Conservation (phyloP, 768 basidiomycete genomes). For the Trametes punicea region DNA sequence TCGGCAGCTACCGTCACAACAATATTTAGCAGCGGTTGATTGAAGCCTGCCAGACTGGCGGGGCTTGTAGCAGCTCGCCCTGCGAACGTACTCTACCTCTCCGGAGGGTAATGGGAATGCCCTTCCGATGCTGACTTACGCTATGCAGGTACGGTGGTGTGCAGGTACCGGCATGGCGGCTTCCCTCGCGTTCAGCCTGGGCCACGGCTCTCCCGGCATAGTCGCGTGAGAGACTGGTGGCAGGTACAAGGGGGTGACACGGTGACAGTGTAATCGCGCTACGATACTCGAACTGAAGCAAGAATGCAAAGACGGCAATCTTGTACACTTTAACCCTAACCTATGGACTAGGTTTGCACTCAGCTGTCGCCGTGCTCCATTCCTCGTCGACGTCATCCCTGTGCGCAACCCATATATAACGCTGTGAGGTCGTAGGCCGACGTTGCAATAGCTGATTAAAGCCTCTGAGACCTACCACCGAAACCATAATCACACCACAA, state of each 20-base stretch:
- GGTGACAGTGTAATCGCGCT: slow-evolving; percentile 2
- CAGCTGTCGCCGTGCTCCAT: slow-evolving; percentile 7
- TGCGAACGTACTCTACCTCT: not conserved
- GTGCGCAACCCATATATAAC: not conserved
- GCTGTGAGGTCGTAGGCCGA: not conserved
- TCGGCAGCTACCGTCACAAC: not conserved
- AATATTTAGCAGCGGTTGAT: not conserved
- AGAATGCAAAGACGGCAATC: not conserved
- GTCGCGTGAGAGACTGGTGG: not conserved
- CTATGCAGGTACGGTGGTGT: too few species aligned
- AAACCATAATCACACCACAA: not conserved
- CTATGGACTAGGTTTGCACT: slow-evolving; percentile 1
- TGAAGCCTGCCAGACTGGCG: not conserved
- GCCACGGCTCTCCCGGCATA: not conserved
- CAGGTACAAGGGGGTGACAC: not conserved
- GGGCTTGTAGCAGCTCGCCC: slow-evolving; percentile 1
- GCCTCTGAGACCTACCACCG: not conserved
- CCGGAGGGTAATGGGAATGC: not conserved
- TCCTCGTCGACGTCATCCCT: not conserved
- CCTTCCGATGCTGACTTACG: too few species aligned
- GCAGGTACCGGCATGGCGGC: too few species aligned
- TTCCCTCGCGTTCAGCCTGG: not conserved
- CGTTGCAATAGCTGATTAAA: too few species aligned
- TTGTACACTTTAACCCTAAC: slow-evolving; percentile 4
- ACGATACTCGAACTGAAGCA: not conserved